Evolutionary conservation across 345 rosid genomes (phyloP).

Genomic region (Eucalyptus sp.): DNA sequence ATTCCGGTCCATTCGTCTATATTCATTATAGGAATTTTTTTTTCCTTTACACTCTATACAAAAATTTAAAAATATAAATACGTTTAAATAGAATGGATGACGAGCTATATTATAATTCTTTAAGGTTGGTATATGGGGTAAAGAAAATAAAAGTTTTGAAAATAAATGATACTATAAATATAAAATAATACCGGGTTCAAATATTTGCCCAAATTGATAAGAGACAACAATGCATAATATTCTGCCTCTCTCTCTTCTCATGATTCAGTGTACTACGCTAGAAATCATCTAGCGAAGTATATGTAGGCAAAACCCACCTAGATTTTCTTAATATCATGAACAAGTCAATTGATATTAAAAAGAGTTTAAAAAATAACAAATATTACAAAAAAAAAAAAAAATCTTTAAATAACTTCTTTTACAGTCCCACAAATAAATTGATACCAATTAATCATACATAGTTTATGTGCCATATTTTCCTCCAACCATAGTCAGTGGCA

Average conservation of each 20-base stretch:
- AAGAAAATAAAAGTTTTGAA: no score
- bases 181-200: neutral
- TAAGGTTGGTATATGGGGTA: no score
- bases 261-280: neutral
- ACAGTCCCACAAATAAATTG: neutral
- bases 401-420: accelerated
- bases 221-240: neutral
- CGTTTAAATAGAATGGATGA: no score
- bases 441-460: no score
- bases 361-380: neutral
- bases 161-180: no score
- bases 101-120: no score
- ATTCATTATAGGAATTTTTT: no score
- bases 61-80: neutral
- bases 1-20: no score
- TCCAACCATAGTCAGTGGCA: neutral
- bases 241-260: neutral
- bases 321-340: neutral
- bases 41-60: no score
- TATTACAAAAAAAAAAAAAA: no score
- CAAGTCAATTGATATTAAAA: no score
- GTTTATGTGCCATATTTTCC: neutral
- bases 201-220: neutral
- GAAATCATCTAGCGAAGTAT: neutral
- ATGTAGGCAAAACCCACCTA: neutral